Base-by-base conservation (phyloP, 352 stramenopile genomes). In the Phytophthora citrophthora region DNA sequence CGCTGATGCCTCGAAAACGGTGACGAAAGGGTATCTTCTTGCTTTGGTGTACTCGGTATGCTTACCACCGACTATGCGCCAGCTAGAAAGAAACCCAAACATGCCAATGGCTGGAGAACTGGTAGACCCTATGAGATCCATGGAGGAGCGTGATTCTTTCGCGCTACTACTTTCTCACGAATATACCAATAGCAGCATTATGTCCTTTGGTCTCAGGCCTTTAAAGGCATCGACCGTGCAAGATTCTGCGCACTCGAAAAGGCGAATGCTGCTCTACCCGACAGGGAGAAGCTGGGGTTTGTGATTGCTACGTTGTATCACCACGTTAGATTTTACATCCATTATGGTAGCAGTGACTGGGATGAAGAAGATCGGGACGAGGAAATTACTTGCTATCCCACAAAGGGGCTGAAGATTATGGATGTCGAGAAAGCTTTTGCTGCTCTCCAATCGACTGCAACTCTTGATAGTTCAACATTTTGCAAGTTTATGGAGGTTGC, bases 41-140 rank as follows among this genome's bases (percentile, higher is more conserved):
- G 59, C 40, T 18, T 16, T 69, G 12, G 60, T 73, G 12, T 73
- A 69, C 38, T 69, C 59, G 34, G 26, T 73, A 16, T 73, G 59
- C 26, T 50, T 74, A 23, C 65, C 65, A 10, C 32, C 41, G n/a
- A 60, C 61, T 15, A 32, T 13, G 43, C 43, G 23, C 32, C 43
- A 50, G n/a, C 24, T 50, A 4, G 24, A 36, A 13, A 49, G 43
- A 11, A 50, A 50, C 38, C 38, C 38, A 15, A 44, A 44, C 38
- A 44, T 8, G 8, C 38, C 38, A 15, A 44, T 44, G 38, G 18
- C 13, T 44, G 38, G 18, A 16, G 38, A 15, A 23, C 7, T 44
- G 18, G 38, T 16, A 20, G 38, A 44, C 13, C 13, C 38, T 16
- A 44, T 44, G 13, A 16, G 10, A 8, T 23, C 38, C 5, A 16